These are phyloP conservation scores for Penicillium rolfsii DNA, from an alignment of 2,329 filamentous ascomycete genomes.

Conservation along the genomic window DNA sequence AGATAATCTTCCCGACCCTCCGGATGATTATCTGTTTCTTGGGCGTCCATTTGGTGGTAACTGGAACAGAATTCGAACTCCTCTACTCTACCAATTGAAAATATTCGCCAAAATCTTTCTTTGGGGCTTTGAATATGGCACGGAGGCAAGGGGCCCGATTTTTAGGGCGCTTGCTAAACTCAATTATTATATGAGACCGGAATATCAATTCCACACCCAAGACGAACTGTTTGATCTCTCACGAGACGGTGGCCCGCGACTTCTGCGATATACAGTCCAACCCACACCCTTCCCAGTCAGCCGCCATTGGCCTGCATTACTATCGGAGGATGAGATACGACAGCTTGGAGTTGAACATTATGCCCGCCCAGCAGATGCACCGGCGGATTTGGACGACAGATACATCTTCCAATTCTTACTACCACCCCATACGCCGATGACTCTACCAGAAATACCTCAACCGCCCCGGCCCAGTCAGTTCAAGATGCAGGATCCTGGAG, in stretches of 20 bases:
- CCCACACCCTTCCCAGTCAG: conserved; percentile 12
- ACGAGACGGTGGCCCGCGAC: conserved; percentile 38
- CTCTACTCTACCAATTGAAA: not conserved
- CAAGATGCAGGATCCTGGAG: not conserved
- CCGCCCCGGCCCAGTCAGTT: not conserved
- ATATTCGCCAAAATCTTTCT: conserved; percentile 25
- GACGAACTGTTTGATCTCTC: conserved; percentile 22
- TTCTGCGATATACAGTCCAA: conserved; percentile 26
- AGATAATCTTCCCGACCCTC: conserved; percentile 12
- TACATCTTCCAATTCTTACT: conserved; percentile 3
- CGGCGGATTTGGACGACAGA: not conserved
- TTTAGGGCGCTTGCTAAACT: conserved; percentile 28
- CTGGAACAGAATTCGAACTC: not conserved
- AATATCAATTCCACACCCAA: conserved; percentile 23
- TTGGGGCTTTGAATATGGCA: conserved; percentile 32
- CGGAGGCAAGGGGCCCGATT: not conserved
- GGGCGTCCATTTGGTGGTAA: not conserved
- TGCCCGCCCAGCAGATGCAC: conserved; percentile 6
- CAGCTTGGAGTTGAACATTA: not conserved
- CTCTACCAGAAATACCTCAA: not conserved
- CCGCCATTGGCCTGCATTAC: not conserved
- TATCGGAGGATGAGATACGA: not conserved
- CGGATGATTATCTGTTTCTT: conserved; percentile 17
- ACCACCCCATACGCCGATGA: not conserved
- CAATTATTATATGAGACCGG: conserved; percentile 30